Evolutionary conservation across 345 rosid species (phyloP).

Genomic region (Salix viminalis): DNA sequence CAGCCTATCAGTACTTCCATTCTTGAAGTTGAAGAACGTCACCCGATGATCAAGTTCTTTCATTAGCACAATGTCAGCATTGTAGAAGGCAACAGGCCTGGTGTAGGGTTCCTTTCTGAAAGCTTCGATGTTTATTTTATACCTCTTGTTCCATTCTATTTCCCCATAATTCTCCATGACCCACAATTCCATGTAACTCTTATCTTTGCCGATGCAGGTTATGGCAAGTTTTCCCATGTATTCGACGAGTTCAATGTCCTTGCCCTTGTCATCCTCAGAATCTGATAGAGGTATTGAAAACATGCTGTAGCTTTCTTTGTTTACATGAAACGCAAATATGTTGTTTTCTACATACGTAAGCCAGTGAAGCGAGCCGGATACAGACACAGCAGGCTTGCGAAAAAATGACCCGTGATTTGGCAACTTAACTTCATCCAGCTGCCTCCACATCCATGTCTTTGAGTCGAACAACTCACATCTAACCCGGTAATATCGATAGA

Average conservation of each 20-base stretch:
- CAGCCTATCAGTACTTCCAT: not conserved
- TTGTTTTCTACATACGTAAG: not conserved
- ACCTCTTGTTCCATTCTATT: not conserved
- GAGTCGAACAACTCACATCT: slow-evolving; percentile 21
- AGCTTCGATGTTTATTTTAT: not conserved
- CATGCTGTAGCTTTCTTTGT: not conserved
- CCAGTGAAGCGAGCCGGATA: slow-evolving; percentile 6
- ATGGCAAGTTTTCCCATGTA: slow-evolving; percentile 3
- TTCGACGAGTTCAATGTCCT: not conserved
- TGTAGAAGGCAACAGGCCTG: not conserved
- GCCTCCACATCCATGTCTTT: slow-evolving; percentile 4
- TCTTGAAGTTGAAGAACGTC: slow-evolving; percentile 8
- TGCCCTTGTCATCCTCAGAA: not conserved
- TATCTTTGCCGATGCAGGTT: not conserved
- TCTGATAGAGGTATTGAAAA: not conserved
- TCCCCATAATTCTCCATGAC: not conserved
- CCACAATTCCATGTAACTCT: slow-evolving; percentile 1
- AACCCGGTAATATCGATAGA: not conserved
- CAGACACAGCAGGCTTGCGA: not conserved
- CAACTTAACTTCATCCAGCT: not conserved
- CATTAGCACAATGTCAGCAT: not conserved
- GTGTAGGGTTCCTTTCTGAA: not conserved
- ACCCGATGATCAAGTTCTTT: not conserved
- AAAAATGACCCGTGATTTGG: not conserved
- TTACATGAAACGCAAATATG: not conserved